Base-by-base conservation (phyloP, 2,329 filamentous ascomycete species). In the Thielaviopsis punctulata region DNA sequence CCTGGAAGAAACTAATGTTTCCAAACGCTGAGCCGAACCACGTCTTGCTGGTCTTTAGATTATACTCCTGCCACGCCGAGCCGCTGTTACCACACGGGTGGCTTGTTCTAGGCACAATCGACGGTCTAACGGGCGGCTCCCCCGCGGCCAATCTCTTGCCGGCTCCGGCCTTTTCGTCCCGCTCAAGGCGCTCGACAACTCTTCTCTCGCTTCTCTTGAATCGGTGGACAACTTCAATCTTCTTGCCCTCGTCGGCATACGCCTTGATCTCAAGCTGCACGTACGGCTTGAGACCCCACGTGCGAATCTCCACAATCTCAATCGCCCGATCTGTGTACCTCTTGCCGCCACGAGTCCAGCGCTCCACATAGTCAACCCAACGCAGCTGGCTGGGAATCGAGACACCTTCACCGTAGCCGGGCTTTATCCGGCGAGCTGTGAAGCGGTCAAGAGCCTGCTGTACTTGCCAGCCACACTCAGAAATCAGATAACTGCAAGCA, bases 321-420 rank as follows among this genome's bases (percentile, higher is more conserved):
- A 95, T 75, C 47, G 82, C 77, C 18, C 85, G 72, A 61, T 96
- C 90, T 7, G 86, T 69, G 60, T 96, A 98, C 51, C 75, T 73
- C 66, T 93, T 94, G 18, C 75, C 78, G 24, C 77, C 68, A 52
- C 79, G 66, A 2, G 85, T 76, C 90, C 90, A 95, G 12, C 84
- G 77, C 60, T 95, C 84, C 9, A 95, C 86, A 62, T 98, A 98
- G 25, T 75, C 73, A 18, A 98, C 73, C 77, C 86, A 95, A 9
- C 92, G 76, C 55, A 93, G 66, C 65, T 98, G 92, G 58, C 87
- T 95, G 0, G 89, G 88, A 46, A 98, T 98, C 30, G 85, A 92
- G 22, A 98, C 83, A 3, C 92, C 92, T 1, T 81, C 76, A 1
- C 90, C 92, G 62, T 95, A 96, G 18, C 82, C 81, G 2, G 85